A percentile compares a stretch with the other conserved stretches of the same genome.
Conservation (phyloP, 2,329 filamentous ascomycete genomes). For the Colletotrichum limetticola region DNA sequence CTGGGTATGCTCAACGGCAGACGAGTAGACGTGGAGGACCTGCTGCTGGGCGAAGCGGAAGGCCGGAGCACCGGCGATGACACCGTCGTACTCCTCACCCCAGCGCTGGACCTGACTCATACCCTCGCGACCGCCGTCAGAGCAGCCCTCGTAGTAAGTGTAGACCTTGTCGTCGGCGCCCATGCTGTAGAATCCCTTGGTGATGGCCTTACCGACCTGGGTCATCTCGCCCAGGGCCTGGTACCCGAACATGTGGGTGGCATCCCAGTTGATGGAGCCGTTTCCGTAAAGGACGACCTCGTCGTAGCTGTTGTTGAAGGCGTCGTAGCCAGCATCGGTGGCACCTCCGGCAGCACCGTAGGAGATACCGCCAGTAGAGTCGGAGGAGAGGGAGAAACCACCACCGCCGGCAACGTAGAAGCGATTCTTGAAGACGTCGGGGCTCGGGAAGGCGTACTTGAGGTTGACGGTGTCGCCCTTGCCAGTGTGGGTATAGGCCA, state of each 20-base stretch:
- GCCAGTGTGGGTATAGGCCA: constrained; percentile 56
- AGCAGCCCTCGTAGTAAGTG: constrained; percentile 64
- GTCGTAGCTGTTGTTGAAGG: constrained; percentile 53
- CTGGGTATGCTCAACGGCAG: constrained; percentile 50
- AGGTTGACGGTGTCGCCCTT: constrained; percentile 46
- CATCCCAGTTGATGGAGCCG: constrained; percentile 29
- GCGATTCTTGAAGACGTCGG: constrained; percentile 54
- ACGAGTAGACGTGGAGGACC: constrained; percentile 52
- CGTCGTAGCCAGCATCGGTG: constrained; percentile 62
- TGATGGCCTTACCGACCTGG: constrained; percentile 57
- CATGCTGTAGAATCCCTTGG: constrained; percentile 57
- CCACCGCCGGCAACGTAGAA: constrained; percentile 58
- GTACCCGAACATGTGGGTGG: constrained; percentile 20
- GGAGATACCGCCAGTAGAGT: constrained; percentile 51
- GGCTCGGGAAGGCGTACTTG: constrained; percentile 54
- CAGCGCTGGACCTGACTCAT: constrained; percentile 55
- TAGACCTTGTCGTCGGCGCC: constrained; percentile 48
- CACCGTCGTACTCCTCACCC: constrained; percentile 55
- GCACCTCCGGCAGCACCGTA: constrained; percentile 59
- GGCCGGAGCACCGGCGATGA: constrained; percentile 56
- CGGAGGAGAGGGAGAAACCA: constrained; percentile 46
- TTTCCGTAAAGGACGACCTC: constrained; percentile 49
- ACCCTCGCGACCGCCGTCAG: constrained; percentile 60
- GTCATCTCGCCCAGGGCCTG: constrained; percentile 28
- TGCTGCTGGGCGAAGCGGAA: constrained; percentile 57